These are phyloP conservation scores for Botrytis byssoidea DNA, from an alignment of 2,329 filamentous ascomycete genomes.

Conservation along the genomic window DNA sequence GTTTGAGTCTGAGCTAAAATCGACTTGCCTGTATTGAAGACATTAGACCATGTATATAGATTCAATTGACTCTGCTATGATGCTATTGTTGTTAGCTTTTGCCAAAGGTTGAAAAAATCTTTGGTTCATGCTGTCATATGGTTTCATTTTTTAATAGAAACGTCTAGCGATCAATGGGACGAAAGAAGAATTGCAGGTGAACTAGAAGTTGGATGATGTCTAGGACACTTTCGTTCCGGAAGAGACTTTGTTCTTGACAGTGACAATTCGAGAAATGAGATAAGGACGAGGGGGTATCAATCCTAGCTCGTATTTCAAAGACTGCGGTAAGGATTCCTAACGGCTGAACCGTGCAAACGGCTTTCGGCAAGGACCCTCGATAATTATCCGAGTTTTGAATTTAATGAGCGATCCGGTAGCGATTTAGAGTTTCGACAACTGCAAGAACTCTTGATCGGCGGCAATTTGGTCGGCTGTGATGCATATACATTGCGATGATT, in stretches of 20 bases:
- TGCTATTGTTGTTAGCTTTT: not conserved
- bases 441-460: constrained; percentile 10
- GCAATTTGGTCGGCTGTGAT: not conserved
- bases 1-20: not conserved
- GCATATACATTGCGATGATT: not conserved
- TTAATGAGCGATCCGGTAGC: constrained; percentile 16
- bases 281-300: not conserved
- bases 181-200: not conserved
- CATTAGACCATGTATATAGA: not conserved
- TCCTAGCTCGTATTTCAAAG: not conserved
- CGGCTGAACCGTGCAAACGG: constrained; percentile 20
- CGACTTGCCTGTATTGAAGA: not conserved
- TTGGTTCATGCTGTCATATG: not conserved
- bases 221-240: not conserved
- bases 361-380: constrained; percentile 19
- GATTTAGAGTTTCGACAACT: constrained; percentile 17
- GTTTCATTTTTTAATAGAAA: not conserved
- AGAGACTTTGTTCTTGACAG: not conserved
- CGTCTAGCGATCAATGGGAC: not conserved
- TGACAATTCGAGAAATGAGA: constrained; percentile 13
- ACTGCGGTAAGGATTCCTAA: constrained; percentile 15
- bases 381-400: constrained; percentile 16
- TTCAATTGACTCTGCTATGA: not conserved
- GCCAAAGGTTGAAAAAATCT: not conserved
- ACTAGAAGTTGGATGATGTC: not conserved